Evolutionary conservation across 148 eudicot genomes (phyloP).

Genomic region (Chenopodium quinoa): DNA sequence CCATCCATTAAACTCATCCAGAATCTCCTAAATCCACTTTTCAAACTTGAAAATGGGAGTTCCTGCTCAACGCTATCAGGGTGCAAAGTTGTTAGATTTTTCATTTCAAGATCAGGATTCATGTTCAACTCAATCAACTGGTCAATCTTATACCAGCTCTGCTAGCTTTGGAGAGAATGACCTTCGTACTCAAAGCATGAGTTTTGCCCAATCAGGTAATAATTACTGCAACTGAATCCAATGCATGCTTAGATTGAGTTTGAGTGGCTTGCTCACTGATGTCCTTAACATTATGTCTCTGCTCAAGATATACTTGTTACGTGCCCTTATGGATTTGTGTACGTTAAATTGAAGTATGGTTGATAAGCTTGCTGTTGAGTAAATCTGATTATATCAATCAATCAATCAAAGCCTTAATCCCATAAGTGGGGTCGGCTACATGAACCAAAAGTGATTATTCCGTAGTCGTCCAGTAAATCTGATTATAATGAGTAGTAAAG

Average conservation of each 20-base stretch:
- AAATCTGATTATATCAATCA: no score
- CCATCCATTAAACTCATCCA: conserved; percentile 32
- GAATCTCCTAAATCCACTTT: conserved; percentile 33
- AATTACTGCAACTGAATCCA: neutral
- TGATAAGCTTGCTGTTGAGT: neutral
- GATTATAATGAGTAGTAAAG: neutral
- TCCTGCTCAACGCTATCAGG: conserved; percentile 31
- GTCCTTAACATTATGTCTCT: neutral
- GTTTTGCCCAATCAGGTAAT: conserved; percentile 40
- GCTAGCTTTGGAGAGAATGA: conserved; percentile 39
- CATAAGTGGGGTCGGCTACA: no score
- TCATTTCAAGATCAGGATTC: conserved; percentile 64
- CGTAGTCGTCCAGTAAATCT: no score
- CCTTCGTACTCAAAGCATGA: conserved; percentile 29
- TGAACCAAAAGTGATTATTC: no score
- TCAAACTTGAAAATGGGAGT: conserved; percentile 45
- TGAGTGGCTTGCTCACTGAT: conserved; percentile 6
- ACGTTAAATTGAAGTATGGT: neutral
- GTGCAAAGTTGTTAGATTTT: conserved; percentile 40
- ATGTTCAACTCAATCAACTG: conserved; percentile 68
- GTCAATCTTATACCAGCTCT: conserved; percentile 48
- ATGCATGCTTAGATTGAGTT: neutral
- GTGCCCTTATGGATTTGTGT: neutral
- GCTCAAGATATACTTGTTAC: neutral
- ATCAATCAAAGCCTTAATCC: no score